Evolutionary conservation across 208 protist genomes (phyloP).

Genomic region (Trypanosoma cruzi): DNA sequence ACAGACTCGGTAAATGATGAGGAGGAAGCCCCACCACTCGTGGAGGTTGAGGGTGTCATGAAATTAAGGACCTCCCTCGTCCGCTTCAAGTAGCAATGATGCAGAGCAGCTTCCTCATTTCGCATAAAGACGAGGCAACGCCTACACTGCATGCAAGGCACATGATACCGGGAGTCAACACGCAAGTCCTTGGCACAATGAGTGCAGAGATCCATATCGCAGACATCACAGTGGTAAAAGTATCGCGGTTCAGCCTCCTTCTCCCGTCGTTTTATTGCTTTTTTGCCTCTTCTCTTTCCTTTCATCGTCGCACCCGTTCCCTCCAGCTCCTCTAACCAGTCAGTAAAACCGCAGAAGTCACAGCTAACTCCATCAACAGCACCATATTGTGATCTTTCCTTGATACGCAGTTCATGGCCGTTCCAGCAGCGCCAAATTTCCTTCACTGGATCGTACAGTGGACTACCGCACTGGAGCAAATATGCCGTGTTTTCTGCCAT

Average conservation of each 20-base stretch:
- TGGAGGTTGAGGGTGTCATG: slow-evolving; percentile 2
- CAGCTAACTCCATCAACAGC: slow-evolving; percentile 77
- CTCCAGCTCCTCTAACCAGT: slow-evolving; percentile 45
- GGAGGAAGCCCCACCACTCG: slow-evolving; percentile 18
- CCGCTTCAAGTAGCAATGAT: slow-evolving; percentile 40
- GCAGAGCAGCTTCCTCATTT: slow-evolving; percentile 38
- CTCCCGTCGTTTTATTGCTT: slow-evolving; percentile 3
- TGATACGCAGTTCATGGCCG: slow-evolving; percentile 39
- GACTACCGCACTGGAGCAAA: slow-evolving; percentile 70
- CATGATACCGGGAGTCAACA: slow-evolving; percentile 65
- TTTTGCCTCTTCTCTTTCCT: slow-evolving; percentile 18
- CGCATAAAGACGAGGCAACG: slow-evolving; percentile 52
- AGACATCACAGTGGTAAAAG: slow-evolving; percentile 73
- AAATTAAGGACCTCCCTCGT: background rate
- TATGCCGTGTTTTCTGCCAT: slow-evolving; percentile 23
- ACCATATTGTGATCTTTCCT: slow-evolving; percentile 42
- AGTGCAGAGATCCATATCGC: slow-evolving; percentile 69
- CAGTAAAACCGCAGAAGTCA: slow-evolving; percentile 83
- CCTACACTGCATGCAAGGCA: slow-evolving; percentile 77
- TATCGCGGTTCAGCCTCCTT: background rate
- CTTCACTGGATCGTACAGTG: slow-evolving; percentile 75
- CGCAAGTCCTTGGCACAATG: slow-evolving; percentile 58
- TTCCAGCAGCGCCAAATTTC: slow-evolving; percentile 70
- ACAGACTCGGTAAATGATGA: slow-evolving; percentile 13
- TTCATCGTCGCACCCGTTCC: background rate